A percentile compares a stretch with the other conserved stretches of the same genome.
Evolutionary conservation across 805 yeast species (phyloP).

Genomic region (Candida railenensis): DNA sequence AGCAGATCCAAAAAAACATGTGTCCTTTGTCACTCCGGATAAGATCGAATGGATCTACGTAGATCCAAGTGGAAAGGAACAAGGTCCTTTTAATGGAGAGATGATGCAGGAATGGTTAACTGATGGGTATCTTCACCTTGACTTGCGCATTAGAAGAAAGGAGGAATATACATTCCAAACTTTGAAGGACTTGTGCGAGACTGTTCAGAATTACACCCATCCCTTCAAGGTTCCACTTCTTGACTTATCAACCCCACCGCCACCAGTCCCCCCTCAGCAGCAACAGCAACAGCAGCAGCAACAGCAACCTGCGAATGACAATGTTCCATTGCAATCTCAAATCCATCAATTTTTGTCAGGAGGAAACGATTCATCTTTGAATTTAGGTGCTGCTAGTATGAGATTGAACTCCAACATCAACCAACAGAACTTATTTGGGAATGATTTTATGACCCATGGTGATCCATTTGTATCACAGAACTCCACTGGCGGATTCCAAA

Average conservation of each 20-base stretch:
- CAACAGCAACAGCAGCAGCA: slow-evolving; percentile 7
- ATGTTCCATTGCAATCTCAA: slow-evolving; percentile 18
- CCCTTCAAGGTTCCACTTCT: slow-evolving; percentile 68
- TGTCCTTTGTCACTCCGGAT: slow-evolving; percentile 29
- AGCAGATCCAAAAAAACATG: slow-evolving; percentile 6
- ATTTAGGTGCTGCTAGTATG: slow-evolving; percentile 26
- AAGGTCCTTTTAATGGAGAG: slow-evolving; percentile 77
- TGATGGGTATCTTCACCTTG: slow-evolving; percentile 55
- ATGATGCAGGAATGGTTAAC: slow-evolving; percentile 79
- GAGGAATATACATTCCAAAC: slow-evolving; percentile 52
- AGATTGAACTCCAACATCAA: slow-evolving; percentile 15
- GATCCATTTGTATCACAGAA: slow-evolving; percentile 19
- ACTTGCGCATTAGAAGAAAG: slow-evolving; percentile 56
- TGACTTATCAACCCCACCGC: slow-evolving; percentile 11
- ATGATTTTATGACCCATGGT: slow-evolving; percentile 17
- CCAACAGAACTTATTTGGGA: slow-evolving; percentile 21
- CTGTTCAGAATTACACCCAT: slow-evolving; percentile 45
- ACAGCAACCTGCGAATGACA: slow-evolving; percentile 6
- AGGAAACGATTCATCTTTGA: slow-evolving; percentile 9
- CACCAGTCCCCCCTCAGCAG: slow-evolving; percentile 1
- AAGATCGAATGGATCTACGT: slow-evolving; percentile 67
- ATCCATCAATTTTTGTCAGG: slow-evolving; percentile 27
- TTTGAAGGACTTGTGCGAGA: slow-evolving; percentile 51
- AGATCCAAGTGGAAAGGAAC: slow-evolving; percentile 68
- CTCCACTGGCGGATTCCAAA: slow-evolving; percentile 9